These are phyloP conservation scores for Colletotrichum theobromicola DNA, from an alignment of 2,329 filamentous ascomycete species.

Conservation along the genomic window DNA sequence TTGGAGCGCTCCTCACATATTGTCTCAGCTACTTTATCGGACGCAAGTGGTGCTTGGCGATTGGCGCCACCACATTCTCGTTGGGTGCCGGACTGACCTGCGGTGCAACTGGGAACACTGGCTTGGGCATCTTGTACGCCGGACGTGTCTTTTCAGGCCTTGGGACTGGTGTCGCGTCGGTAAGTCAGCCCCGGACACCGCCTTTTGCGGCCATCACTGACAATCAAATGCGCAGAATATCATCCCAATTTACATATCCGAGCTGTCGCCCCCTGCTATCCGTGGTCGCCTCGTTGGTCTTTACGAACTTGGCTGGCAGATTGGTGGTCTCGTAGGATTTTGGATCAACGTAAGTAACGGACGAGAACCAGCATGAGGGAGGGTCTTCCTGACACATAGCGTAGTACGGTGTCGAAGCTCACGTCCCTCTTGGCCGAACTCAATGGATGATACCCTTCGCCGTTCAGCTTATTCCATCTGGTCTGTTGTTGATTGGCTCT, in stretches of 20 bases:
- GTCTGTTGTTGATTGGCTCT: conserved; percentile 52
- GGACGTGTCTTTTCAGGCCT: conserved; percentile 57
- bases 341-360: conserved; percentile 47
- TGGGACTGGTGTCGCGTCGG: conserved; percentile 37
- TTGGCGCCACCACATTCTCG: conserved; percentile 36
- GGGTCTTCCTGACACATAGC: conserved; percentile 23
- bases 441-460: conserved; percentile 57
- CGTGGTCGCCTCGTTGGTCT: conserved; percentile 59
- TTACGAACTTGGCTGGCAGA: conserved; percentile 58
- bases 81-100: conserved; percentile 57
- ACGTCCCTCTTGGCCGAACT: conserved; percentile 15
- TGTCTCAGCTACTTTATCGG: conserved; percentile 63
- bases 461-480: conserved; percentile 60
- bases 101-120: conserved; percentile 60
- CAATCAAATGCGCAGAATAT: conserved; percentile 44
- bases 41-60: conserved; percentile 53
- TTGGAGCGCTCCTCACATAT: conserved; percentile 67
- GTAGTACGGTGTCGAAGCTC: conserved; percentile 26
- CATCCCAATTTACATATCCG: conserved; percentile 51
- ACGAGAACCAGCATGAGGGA: background rate
- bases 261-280: conserved; percentile 55
- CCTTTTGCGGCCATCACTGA: background rate
- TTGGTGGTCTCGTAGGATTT: conserved; percentile 57
- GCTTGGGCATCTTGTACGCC: conserved; percentile 48
- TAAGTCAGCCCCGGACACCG: background rate